These are phyloP conservation scores for Haematococcus sp. DNA, from an alignment of 139 green algal species.

Conservation along the genomic window DNA sequence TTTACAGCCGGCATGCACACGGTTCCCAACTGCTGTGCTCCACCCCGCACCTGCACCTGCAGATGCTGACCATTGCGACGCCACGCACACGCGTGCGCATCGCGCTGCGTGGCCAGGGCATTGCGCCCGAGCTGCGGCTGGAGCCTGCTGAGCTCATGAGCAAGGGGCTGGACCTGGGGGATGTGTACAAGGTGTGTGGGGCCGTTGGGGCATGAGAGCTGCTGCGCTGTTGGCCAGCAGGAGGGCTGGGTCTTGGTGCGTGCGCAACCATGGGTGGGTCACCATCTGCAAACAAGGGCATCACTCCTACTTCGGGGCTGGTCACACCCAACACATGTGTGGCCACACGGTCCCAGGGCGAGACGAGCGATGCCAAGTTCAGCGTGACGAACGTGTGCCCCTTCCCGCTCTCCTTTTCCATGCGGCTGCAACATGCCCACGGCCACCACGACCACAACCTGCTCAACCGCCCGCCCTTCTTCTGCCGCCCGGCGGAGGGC, in stretches of 20 bases:
- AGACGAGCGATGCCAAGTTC: constrained; percentile 33
- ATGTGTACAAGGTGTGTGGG: constrained; percentile 33
- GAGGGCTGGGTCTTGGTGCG: no score
- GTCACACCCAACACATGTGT: no score
- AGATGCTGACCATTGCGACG: constrained; percentile 45
- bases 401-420: constrained; percentile 47
- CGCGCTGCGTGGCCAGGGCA: constrained; percentile 52
- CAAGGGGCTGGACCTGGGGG: constrained; percentile 51
- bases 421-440: background rate
- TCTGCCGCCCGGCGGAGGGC: constrained; percentile 35
- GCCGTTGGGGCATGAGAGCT: background rate
- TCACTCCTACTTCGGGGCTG: no score
- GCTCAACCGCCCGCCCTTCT: constrained; percentile 28
- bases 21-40: no score
- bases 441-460: constrained; percentile 21
- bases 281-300: no score
- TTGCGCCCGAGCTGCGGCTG: constrained; percentile 52
- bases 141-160: constrained; percentile 23
- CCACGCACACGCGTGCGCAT: constrained; percentile 37
- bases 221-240: no score
- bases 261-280: no score
- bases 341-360: constrained; percentile 16
- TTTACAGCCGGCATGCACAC: no score
- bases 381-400: constrained; percentile 61
- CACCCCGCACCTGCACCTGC: no score